phyloP scores from a whole-genome alignment of 345 rosid species.

The Bruguiera sexangula region DNA sequence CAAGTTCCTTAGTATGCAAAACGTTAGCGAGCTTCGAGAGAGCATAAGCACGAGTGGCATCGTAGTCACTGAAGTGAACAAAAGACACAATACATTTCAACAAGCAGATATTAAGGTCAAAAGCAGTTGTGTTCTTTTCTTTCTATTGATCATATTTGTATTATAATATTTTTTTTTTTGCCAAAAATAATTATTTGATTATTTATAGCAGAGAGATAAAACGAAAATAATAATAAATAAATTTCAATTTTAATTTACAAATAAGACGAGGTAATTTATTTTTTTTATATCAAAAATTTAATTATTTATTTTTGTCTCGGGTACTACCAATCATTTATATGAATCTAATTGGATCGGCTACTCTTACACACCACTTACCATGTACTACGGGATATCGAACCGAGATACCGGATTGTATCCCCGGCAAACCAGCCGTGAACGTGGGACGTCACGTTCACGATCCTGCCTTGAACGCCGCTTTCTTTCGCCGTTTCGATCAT shows the following conservation, averaged over 20 bases:
- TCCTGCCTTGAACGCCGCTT: constrained; percentile 67
- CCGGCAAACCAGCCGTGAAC: constrained; percentile 89
- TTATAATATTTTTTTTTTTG: not conserved
- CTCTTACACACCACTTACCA: constrained; percentile 29
- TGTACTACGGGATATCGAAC: constrained; percentile 58
- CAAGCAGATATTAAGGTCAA: not conserved
- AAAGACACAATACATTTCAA: not conserved
- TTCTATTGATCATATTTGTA: not conserved
- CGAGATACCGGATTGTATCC: constrained; percentile 62
- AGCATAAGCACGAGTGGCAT: constrained; percentile 96
- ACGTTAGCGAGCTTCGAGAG: constrained; percentile 98
- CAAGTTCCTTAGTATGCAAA: constrained; percentile 92
- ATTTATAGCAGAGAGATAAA: not conserved
- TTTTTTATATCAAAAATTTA: no score
- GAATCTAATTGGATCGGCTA: no score
- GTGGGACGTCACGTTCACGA: constrained; percentile 79
- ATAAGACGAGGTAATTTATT: no score
- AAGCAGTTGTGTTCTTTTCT: not conserved
- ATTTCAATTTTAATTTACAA: no score
- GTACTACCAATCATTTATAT: no score
- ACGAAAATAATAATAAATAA: no score
- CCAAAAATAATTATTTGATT: not conserved
- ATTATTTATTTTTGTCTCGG: no score
- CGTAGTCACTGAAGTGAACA: constrained; percentile 54
- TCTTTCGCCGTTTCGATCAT: constrained; percentile 68